Conservation (phyloP, 2,329 filamentous ascomycete genomes). For the Fusarium sp. region DNA sequence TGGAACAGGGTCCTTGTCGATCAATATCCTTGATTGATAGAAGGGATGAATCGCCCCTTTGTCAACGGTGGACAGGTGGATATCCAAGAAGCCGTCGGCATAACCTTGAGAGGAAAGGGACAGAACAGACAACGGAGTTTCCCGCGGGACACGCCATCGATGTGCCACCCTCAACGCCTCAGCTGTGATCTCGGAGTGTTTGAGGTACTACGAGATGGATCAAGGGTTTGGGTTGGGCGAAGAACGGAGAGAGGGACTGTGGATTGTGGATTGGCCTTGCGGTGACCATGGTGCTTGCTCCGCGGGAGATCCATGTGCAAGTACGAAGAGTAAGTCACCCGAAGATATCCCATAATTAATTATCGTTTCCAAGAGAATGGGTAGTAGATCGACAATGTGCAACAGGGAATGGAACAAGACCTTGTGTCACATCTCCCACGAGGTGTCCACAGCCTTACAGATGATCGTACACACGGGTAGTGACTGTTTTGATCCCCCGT, state of each 20-base stretch:
- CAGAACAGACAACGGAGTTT: constrained; percentile 16
- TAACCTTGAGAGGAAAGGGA: constrained; percentile 21
- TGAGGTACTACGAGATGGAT: constrained; percentile 31
- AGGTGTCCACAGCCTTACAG: constrained; percentile 38
- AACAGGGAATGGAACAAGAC: constrained; percentile 35
- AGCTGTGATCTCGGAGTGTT: constrained; percentile 31
- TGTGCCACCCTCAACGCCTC: constrained; percentile 22
- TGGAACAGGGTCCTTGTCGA: constrained; percentile 39
- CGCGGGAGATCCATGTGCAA: constrained; percentile 11
- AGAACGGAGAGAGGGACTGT: constrained; percentile 15
- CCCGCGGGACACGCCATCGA: constrained; percentile 15
- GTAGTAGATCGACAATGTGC: constrained; percentile 44
- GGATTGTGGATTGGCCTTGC: constrained; percentile 14
- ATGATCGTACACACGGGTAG: constrained; percentile 27
- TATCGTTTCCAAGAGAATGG: constrained; percentile 38
- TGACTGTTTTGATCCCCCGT: constrained; percentile 1
- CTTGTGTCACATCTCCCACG: constrained; percentile 43
- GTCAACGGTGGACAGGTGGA: constrained; percentile 15
- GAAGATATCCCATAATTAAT: constrained; percentile 5
- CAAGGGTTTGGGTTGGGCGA: constrained; percentile 23
- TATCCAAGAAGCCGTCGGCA: constrained; percentile 29
- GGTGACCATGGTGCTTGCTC: constrained; percentile 17
- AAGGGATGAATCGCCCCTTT: constrained; percentile 32
- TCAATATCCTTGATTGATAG: constrained; percentile 32
- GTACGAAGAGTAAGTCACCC: background rate